Conservation (phyloP, 2,329 filamentous ascomycete species). For the Epichloe sibirici region DNA sequence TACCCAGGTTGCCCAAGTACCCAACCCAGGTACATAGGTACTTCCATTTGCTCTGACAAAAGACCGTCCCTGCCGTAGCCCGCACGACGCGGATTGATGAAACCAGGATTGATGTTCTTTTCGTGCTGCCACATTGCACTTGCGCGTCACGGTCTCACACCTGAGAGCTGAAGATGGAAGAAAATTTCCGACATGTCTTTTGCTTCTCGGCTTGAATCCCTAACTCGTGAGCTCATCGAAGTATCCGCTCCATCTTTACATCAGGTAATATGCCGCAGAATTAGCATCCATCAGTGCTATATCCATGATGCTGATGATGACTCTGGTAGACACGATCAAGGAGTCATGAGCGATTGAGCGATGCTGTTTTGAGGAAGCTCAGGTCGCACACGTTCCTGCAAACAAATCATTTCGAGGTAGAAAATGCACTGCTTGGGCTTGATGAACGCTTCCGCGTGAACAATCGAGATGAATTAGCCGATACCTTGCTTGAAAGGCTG, state of each 20-base stretch:
- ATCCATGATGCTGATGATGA: slow-evolving; percentile 6
- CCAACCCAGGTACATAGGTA: too few relatives aligned
- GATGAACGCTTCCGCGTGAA: slow-evolving; percentile 79
- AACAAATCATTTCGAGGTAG: slow-evolving; percentile 66
- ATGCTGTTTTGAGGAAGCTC: slow-evolving; percentile 38
- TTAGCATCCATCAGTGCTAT: not conserved
- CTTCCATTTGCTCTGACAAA: too few relatives aligned
- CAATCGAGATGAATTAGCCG: slow-evolving; percentile 66
- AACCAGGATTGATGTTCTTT: not conserved
- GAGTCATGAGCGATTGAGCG: slow-evolving; percentile 32
- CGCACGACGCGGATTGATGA: not conserved
- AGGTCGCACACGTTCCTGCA: slow-evolving; percentile 46
- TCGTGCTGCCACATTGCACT: not conserved
- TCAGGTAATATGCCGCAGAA: slow-evolving; percentile 29
- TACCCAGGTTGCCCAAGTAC: too few relatives aligned
- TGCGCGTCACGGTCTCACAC: not conserved
- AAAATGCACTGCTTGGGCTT: slow-evolving; percentile 53
- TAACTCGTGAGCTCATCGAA: slow-evolving; percentile 61
- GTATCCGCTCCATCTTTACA: slow-evolving; percentile 43
- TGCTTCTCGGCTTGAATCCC: slow-evolving; percentile 47
- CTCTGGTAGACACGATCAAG: slow-evolving; percentile 15
- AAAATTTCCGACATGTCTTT: slow-evolving; percentile 51
- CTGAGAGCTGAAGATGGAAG: slow-evolving; percentile 3
- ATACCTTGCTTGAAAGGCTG: slow-evolving; percentile 50
- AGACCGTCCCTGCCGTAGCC: too few relatives aligned